A percentile compares a stretch with the other conserved stretches of the same genome.
phyloP scores from a whole-genome alignment of 768 basidiomycete species.

The Cystobasidium onofrii region DNA sequence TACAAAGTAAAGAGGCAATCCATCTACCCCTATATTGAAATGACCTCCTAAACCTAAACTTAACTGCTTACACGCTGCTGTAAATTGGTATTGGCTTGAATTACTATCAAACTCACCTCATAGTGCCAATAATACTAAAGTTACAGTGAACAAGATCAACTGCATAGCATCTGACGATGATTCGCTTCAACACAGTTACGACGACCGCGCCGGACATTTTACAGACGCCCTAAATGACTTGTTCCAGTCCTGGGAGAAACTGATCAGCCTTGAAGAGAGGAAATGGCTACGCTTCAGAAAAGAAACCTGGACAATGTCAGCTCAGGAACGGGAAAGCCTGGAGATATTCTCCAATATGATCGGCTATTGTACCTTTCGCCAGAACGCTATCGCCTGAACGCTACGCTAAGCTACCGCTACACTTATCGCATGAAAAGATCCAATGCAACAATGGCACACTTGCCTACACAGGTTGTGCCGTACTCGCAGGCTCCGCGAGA shows the following conservation, averaged over 20 bases:
- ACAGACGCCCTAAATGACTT: slow-evolving; percentile 61
- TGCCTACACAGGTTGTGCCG: slow-evolving; percentile 32
- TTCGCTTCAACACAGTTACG: slow-evolving; percentile 55
- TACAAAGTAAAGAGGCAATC: slow-evolving; percentile 39
- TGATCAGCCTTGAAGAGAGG: slow-evolving; percentile 77
- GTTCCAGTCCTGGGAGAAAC: slow-evolving; percentile 81
- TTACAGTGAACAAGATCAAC: slow-evolving; percentile 42
- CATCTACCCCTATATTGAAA: slow-evolving; percentile 39
- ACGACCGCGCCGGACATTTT: slow-evolving; percentile 71
- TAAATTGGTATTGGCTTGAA: slow-evolving; percentile 32
- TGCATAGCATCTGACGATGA: slow-evolving; percentile 42
- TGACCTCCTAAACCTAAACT: slow-evolving; percentile 33
- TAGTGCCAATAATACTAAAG: slow-evolving; percentile 32
- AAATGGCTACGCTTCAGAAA: slow-evolving; percentile 74
- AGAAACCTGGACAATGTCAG: slow-evolving; percentile 87
- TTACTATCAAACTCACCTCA: slow-evolving; percentile 34
- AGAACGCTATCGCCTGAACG: neutral
- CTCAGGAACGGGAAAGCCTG: slow-evolving; percentile 68
- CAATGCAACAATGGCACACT: neutral
- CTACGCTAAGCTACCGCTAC: slow-evolving; percentile 57
- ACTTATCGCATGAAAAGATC: slow-evolving; percentile 61
- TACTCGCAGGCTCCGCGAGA: slow-evolving; percentile 27
- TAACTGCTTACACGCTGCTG: slow-evolving; percentile 31
- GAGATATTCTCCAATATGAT: slow-evolving; percentile 78
- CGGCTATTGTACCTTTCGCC: slow-evolving; percentile 46